phyloP scores from a whole-genome alignment of 371 early-diverging fungal genomes.

The Rhizomucor pusillus region DNA sequence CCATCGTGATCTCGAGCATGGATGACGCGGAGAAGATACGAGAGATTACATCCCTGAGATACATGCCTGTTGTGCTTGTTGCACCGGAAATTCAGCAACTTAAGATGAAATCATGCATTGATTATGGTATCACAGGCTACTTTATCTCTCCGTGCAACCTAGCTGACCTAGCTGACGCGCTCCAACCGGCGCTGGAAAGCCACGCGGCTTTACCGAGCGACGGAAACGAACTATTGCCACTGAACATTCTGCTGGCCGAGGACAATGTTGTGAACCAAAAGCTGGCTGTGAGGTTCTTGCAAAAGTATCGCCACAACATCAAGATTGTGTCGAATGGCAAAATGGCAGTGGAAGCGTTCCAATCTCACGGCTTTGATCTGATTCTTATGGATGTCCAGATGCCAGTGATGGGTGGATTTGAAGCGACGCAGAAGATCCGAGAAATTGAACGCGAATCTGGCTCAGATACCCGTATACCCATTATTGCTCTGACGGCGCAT shows the following conservation, averaged over 20 bases:
- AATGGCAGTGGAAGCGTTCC: slow-evolving; percentile 66
- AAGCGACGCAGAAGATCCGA: slow-evolving; percentile 68
- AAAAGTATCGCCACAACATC: slow-evolving; percentile 69
- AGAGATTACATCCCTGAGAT: slow-evolving; percentile 50
- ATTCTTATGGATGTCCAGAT: slow-evolving; percentile 83
- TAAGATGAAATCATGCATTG: slow-evolving; percentile 64
- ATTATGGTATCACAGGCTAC: slow-evolving; percentile 63
- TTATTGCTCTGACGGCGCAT: slow-evolving; percentile 75
- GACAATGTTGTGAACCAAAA: slow-evolving; percentile 82
- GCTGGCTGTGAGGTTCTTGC: slow-evolving; percentile 68
- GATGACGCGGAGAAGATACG: slow-evolving; percentile 37
- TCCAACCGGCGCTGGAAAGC: slow-evolving; percentile 65
- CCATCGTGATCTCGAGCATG: slow-evolving; percentile 43
- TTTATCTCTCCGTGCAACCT: slow-evolving; percentile 56
- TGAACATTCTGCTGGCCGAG: slow-evolving; percentile 75
- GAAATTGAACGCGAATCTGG: slow-evolving; percentile 50
- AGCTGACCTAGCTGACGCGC: slow-evolving; percentile 60
- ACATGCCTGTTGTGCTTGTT: slow-evolving; percentile 62
- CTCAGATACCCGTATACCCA: slow-evolving; percentile 59
- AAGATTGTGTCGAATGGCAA: slow-evolving; percentile 72
- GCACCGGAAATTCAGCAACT: slow-evolving; percentile 41
- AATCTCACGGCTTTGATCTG: slow-evolving; percentile 57
- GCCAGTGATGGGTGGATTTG: slow-evolving; percentile 75
- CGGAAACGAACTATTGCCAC: slow-evolving; percentile 43
- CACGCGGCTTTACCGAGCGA: slow-evolving; percentile 57